phyloP scores from a whole-genome alignment of 2,329 filamentous ascomycete genomes.

The Colletotrichum sp. region DNA sequence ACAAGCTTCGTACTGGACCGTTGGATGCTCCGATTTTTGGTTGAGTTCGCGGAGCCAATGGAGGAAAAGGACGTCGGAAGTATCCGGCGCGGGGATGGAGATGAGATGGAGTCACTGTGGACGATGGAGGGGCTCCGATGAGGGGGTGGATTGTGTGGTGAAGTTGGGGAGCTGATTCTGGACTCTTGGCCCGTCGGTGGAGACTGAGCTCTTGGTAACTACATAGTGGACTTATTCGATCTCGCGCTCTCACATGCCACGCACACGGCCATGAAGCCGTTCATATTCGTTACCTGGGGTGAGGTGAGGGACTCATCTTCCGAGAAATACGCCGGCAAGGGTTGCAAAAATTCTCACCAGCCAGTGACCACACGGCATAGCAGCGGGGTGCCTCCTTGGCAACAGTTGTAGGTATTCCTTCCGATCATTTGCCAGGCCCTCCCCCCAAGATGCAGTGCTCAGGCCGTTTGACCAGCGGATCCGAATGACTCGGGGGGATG shows the following conservation, averaged over 20 bases:
- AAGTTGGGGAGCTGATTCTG: conserved; percentile 5
- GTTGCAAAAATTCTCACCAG: background rate
- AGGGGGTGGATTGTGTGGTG: conserved; percentile 8
- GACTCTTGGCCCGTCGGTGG: conserved; percentile 12
- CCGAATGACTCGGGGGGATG: conserved; percentile 3
- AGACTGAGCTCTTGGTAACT: background rate
- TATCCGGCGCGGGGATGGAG: conserved; percentile 14
- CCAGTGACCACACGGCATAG: background rate
- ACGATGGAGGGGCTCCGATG: conserved; percentile 13
- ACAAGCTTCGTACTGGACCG: conserved; percentile 43
- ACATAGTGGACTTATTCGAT: background rate
- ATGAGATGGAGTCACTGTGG: conserved; percentile 25
- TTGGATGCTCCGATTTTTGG: conserved; percentile 46
- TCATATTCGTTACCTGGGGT: conserved; percentile 3
- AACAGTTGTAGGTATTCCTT: background rate
- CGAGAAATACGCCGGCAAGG: conserved; percentile 2
- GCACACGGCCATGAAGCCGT: background rate
- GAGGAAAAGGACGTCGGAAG: conserved; percentile 28
- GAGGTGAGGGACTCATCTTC: background rate
- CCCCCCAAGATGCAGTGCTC: background rate
- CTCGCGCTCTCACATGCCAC: background rate
- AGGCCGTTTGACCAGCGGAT: background rate
- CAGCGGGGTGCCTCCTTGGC: conserved; percentile 1
- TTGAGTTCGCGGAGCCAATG: conserved; percentile 34
- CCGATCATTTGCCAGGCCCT: background rate